A percentile compares a stretch with the other conserved stretches of the same genome.
Conservation (phyloP, 2,329 filamentous ascomycete species). For the Xylaria polymorpha region DNA sequence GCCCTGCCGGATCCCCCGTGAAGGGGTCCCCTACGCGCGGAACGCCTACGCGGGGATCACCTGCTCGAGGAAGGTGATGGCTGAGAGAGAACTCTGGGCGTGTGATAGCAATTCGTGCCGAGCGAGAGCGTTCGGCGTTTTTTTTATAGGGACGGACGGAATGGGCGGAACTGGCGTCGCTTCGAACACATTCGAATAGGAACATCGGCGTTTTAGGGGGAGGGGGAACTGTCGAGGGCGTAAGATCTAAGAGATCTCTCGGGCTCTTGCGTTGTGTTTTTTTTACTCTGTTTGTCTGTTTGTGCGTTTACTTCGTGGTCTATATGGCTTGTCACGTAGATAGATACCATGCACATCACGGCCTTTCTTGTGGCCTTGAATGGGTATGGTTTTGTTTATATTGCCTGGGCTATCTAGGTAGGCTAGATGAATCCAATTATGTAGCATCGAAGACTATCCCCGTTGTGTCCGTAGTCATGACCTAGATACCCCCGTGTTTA, state of each 20-base stretch:
- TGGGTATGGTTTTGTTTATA: conserved; percentile 17
- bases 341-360: neutral
- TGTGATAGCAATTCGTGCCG: neutral
- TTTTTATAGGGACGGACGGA: neutral
- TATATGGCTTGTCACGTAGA: conserved; percentile 13
- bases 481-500: neutral
- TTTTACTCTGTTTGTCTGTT: neutral
- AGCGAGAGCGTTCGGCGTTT: conserved; percentile 36
- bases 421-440: conserved; percentile 12
- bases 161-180: neutral
- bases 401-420: neutral
- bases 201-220: conserved; percentile 23
- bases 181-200: conserved; percentile 7
- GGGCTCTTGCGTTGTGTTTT: conserved; percentile 17
- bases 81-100: neutral
- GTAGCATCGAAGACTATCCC: conserved; percentile 12
- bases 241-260: neutral
- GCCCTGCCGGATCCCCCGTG: conserved; percentile 49
- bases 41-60: conserved; percentile 16
- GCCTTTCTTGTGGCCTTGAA: neutral
- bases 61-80: conserved; percentile 1
- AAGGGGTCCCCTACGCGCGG: conserved; percentile 12
- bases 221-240: conserved; percentile 8
- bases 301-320: neutral
- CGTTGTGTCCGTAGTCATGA: neutral